These are phyloP conservation scores for Tylopilus rubrobrunneus DNA, from an alignment of 768 basidiomycete species.

Conservation along the genomic window DNA sequence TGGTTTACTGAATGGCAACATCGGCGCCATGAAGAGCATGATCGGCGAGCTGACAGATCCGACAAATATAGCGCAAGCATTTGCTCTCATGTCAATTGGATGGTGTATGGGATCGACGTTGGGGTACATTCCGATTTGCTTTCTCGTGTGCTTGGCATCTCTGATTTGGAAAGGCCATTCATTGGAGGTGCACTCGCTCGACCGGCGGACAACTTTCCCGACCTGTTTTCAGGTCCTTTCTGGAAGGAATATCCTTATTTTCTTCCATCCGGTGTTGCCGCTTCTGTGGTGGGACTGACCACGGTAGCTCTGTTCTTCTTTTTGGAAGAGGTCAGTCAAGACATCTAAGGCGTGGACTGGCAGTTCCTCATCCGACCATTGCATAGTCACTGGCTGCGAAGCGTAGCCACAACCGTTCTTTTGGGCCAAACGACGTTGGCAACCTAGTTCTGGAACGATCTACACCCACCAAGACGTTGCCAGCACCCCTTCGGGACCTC, in stretches of 20 bases:
- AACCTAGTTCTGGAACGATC: slow-evolving; percentile 4
- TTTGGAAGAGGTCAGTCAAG: slow-evolving; percentile 48
- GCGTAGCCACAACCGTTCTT: background rate
- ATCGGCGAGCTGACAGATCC: slow-evolving; percentile 62
- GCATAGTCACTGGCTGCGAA: slow-evolving; percentile 10
- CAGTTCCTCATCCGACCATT: background rate
- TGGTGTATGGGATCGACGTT: slow-evolving; percentile 33
- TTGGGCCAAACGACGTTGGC: background rate
- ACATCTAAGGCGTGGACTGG: no score
- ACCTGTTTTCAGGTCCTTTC: slow-evolving; percentile 43
- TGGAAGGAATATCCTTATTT: slow-evolving; percentile 56
- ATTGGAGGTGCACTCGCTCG: slow-evolving; percentile 53
- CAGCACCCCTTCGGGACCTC: slow-evolving; percentile 41
- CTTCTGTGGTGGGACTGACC: slow-evolving; percentile 45
- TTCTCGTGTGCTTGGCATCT: background rate
- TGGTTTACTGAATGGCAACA: slow-evolving; percentile 33
- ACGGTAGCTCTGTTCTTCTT: slow-evolving; percentile 41
- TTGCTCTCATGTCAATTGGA: slow-evolving; percentile 27
- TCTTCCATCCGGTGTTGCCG: slow-evolving; percentile 59
- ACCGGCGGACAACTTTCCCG: slow-evolving; percentile 51
- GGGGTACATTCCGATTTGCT: slow-evolving; percentile 27
- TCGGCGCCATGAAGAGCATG: slow-evolving; percentile 52
- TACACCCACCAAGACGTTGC: slow-evolving; percentile 14
- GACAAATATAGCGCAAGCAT: slow-evolving; percentile 27
- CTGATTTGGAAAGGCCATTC: slow-evolving; percentile 29